phyloP scores from a whole-genome alignment of 208 protist genomes.

The Leishmania martiniquensis region DNA sequence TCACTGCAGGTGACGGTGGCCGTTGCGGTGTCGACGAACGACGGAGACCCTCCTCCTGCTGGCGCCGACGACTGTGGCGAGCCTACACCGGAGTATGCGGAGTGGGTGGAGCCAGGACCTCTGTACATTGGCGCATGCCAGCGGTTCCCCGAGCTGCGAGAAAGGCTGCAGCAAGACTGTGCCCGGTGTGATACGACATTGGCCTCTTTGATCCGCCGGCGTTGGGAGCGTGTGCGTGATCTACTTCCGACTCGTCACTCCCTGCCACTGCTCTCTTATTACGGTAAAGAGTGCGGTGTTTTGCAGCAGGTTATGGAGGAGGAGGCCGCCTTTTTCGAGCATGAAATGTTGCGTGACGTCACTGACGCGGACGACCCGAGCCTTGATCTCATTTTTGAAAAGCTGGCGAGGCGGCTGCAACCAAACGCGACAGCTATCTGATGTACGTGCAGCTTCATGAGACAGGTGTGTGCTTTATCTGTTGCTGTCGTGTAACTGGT shows the following conservation, averaged over 20 bases:
- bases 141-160: constrained; percentile 37
- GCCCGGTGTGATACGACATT: constrained; percentile 53
- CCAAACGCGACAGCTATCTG: background rate
- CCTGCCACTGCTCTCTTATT: constrained; percentile 51
- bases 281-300: constrained; percentile 65
- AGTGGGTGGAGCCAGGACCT: constrained; percentile 72
- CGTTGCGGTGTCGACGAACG: constrained; percentile 29
- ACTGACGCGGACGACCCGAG: constrained; percentile 9
- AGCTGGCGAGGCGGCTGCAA: constrained; percentile 16
- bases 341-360: constrained; percentile 21
- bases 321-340: constrained; percentile 68
- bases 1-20: constrained; percentile 82
- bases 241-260: constrained; percentile 48
- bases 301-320: constrained; percentile 84
- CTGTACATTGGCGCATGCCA: constrained; percentile 70
- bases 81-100: constrained; percentile 20
- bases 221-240: constrained; percentile 62
- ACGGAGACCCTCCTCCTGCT: too few relatives aligned
- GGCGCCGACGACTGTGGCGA: background rate
- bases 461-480: background rate
- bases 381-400: constrained; percentile 12
- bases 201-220: constrained; percentile 50
- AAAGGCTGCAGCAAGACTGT: constrained; percentile 61
- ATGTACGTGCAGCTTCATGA: background rate
- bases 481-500: background rate